Evolutionary conservation across 2,329 filamentous ascomycete species (phyloP).

Genomic region (Capronia coronata): DNA sequence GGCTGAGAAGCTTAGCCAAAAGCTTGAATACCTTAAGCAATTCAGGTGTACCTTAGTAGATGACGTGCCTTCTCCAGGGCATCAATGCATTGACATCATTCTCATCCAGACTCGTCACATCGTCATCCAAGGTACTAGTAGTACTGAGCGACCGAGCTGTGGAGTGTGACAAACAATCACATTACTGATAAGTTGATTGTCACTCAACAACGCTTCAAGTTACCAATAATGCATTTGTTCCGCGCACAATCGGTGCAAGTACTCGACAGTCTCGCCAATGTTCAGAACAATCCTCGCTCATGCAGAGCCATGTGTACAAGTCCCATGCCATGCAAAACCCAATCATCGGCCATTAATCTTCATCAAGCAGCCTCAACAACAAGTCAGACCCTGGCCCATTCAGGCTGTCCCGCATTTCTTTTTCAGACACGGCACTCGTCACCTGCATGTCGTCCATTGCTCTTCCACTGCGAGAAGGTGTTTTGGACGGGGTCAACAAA

Average conservation of each 20-base stretch:
- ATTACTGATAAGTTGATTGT: no score
- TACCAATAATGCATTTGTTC: background rate
- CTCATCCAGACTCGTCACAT: no score
- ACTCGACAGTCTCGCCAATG: background rate
- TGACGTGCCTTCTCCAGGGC: no score
- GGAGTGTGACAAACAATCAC: no score
- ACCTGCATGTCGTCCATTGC: conserved; percentile 68
- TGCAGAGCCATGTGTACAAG: conserved; percentile 3
- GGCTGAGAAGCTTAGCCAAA: background rate
- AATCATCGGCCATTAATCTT: conserved; percentile 13
- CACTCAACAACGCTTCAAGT: background rate
- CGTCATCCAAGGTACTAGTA: no score
- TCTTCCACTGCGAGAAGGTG: conserved; percentile 48
- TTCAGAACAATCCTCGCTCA: conserved; percentile 15
- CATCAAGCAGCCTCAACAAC: conserved; percentile 36
- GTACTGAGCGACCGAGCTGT: no score
- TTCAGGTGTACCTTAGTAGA: no score
- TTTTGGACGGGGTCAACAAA: conserved; percentile 63
- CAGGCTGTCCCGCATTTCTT: conserved; percentile 67
- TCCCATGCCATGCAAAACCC: conserved; percentile 12
- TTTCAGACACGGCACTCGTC: conserved; percentile 71
- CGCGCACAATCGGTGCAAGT: background rate
- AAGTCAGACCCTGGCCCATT: conserved; percentile 48
- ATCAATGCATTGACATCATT: no score
- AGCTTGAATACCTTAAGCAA: no score